Evolutionary conservation across 2,329 filamentous ascomycete genomes (phyloP), one percentile per base, ranked within the genome.

Genomic region (Clathrospora elynae): DNA sequence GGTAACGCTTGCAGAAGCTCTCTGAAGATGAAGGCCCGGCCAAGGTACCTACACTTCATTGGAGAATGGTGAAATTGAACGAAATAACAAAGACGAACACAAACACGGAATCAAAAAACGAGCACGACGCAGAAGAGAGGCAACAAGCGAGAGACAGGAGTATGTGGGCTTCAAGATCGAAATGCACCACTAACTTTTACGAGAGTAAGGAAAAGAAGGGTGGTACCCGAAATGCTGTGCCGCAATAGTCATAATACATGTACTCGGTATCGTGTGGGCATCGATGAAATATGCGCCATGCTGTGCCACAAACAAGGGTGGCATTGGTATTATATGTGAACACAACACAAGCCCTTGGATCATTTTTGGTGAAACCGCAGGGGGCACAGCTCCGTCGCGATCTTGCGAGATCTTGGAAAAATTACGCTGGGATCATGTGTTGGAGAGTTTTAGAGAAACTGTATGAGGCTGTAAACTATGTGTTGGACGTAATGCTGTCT

Each of bases 1-100:
- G 29, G 28, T 22, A 35, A 5, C 10, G 14, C 7, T 17, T 35
- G 39, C 12, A 35, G 32, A 6, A 42, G 32, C 25, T 14, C 24
- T 17, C 28, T 19, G 14, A 12, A 6, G 29, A 31, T 25, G 16
- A 29, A 10, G 26, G 19, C 16, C 12, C 20, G 28, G 35, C 18
- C 8, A n/a, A 31, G n/a, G 13, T 10, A 13, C 18, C 35, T 17
- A 23, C 13, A 6, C 13, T 32, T 20, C 13, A 39, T 39, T 24
- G 35, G 18, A 18, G 14, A 25, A 13, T 10, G 3, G 18, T 5
- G 10, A 9, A 32, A 26, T 26, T 24, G 11, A 24, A 20, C 9
- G 11, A 19, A 32, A 14, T 3, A 31, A n/a, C 9, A 11, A 26
- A 12, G 9, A 11, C n/a, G n/a, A 7, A 26, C 9, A 18, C 13